These are phyloP conservation scores for Podospora tetraspora DNA, from an alignment of 495 filamentous ascomycete species.

Conservation along the genomic window DNA sequence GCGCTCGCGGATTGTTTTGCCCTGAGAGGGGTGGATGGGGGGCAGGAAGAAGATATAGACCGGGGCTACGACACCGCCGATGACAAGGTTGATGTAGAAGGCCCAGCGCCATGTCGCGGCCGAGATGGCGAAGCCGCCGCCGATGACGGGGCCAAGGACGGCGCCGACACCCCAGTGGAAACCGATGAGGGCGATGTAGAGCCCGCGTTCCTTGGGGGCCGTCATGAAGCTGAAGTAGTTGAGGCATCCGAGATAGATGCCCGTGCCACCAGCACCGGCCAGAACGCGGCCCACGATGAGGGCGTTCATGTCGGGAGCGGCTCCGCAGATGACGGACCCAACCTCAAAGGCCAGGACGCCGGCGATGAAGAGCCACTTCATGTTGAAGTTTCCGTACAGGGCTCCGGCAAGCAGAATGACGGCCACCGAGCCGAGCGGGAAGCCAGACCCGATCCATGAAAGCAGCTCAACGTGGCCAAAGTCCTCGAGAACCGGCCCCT, in stretches of 20 bases:
- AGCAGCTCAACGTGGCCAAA: constrained; percentile 52
- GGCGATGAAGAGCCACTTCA: constrained; percentile 38
- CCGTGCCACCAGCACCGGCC: constrained; percentile 44
- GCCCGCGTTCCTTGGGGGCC: constrained; percentile 38
- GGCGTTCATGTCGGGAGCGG: constrained; percentile 47
- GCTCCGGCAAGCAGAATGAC: constrained; percentile 44
- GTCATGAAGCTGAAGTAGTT: constrained; percentile 50
- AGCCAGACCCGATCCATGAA: constrained; percentile 52
- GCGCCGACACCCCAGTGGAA: constrained; percentile 35
- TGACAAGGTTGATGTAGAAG: constrained; percentile 49
- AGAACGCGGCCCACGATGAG: constrained; percentile 56
- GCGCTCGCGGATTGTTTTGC: constrained; percentile 31
- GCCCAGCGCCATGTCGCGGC: constrained; percentile 45
- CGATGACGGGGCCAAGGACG: constrained; percentile 39
- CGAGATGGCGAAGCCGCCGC: constrained; percentile 47
- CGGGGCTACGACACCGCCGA: constrained; percentile 45
- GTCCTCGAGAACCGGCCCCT: constrained; percentile 44
- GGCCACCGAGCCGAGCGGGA: constrained; percentile 45
- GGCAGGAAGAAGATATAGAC: constrained; percentile 55
- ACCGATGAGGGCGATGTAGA: constrained; percentile 31
- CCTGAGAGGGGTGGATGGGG: constrained; percentile 39
- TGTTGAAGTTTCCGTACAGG: constrained; percentile 16
- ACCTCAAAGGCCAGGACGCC: constrained; percentile 43
- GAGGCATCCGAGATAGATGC: constrained; percentile 37
- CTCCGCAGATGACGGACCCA: constrained; percentile 52